phyloP scores from a whole-genome alignment of 2,329 filamentous ascomycete species.

The Cordyceps tenuipes region DNA sequence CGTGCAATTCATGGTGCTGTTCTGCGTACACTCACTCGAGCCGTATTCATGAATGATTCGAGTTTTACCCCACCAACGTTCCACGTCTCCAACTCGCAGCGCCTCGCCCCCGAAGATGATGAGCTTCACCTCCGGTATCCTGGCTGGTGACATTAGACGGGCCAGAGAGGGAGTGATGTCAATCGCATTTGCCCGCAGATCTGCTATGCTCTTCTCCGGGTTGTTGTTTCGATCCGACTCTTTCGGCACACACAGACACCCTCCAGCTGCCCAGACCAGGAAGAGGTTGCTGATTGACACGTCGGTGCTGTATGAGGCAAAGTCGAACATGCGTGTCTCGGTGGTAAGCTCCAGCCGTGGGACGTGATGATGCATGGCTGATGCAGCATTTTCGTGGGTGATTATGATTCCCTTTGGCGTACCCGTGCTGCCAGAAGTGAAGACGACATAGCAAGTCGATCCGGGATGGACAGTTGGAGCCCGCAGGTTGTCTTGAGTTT shows the following conservation, averaged over 20 bases:
- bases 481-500: background rate
- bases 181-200: background rate
- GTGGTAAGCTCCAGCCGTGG: background rate
- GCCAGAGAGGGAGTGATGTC: slow-evolving; percentile 10
- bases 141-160: background rate
- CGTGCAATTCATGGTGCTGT: background rate
- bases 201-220: slow-evolving; percentile 10
- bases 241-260: slow-evolving; percentile 16
- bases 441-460: slow-evolving; percentile 30
- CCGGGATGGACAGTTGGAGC: background rate
- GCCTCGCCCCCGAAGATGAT: background rate
- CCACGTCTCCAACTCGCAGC: background rate
- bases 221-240: slow-evolving; percentile 12
- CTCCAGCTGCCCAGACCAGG: background rate
- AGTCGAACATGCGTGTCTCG: slow-evolving; percentile 6
- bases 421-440: slow-evolving; percentile 45
- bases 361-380: slow-evolving; percentile 16
- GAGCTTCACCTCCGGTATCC: background rate
- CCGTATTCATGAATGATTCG: slow-evolving; percentile 12
- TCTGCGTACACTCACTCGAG: slow-evolving; percentile 25
- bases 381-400: slow-evolving; percentile 9
- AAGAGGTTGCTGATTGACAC: background rate
- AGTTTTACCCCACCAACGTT: background rate
- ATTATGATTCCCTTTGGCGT: slow-evolving; percentile 32
- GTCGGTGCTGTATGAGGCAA: slow-evolving; percentile 17